Evolutionary conservation across 352 stramenopile species (phyloP).

Genomic region (Pseudoperonospora humuli): DNA sequence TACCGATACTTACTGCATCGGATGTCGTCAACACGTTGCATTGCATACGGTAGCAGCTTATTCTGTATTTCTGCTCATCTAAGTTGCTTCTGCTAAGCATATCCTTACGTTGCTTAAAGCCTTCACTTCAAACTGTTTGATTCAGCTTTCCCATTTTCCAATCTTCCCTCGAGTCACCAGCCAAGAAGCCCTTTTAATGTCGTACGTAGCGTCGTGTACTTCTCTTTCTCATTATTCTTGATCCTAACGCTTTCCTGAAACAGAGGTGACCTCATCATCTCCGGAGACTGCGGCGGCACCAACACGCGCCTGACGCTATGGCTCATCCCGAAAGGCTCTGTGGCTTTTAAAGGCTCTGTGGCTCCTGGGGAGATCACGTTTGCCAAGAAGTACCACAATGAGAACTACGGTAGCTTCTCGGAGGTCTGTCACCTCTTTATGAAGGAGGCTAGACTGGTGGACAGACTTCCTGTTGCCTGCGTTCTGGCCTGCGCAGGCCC

Average conservation of each 20-base stretch:
- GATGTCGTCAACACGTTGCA: not conserved
- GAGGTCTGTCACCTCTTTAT: constrained; percentile 91
- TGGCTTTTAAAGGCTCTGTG: constrained; percentile 56
- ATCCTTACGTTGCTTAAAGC: too few species aligned
- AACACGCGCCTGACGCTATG: constrained; percentile 93
- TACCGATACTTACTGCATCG: too few species aligned
- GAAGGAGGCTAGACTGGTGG: constrained; percentile 81
- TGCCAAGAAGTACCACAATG: constrained; percentile 83
- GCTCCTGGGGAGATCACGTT: constrained; percentile 78
- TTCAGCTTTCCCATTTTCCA: not conserved
- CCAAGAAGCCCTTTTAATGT: constrained; percentile 1
- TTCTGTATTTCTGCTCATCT: not conserved
- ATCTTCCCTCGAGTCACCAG: not conserved
- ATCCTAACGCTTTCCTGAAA: not conserved
- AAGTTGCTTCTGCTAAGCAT: not conserved
- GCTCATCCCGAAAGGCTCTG: constrained; percentile 55
- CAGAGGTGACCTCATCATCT: constrained; percentile 75
- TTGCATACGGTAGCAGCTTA: not conserved
- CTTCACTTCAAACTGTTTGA: too few species aligned
- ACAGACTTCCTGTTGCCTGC: constrained; percentile 49
- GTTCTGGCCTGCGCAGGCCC: constrained; percentile 75
- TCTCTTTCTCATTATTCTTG: not conserved
- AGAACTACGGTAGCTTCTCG: constrained; percentile 71
- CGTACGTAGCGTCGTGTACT: not conserved
- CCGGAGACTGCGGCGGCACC: constrained; percentile 95